Base-by-base conservation (phyloP, 2,329 filamentous ascomycete genomes). In the Diaporthe sp. region DNA sequence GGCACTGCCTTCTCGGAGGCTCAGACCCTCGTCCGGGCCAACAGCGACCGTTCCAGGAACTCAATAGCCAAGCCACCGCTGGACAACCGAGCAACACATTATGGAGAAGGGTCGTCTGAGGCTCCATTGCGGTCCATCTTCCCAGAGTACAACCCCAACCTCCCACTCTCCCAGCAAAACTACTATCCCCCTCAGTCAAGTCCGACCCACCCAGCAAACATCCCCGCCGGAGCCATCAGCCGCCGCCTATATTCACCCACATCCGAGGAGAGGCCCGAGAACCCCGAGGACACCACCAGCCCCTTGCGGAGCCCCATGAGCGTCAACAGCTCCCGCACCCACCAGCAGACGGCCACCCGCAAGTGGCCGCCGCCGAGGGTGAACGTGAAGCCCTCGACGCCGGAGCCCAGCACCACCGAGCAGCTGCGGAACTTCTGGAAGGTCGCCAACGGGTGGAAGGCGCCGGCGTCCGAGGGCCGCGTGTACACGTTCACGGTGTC, bases 151-250 rank as follows among this genome's bases (percentile, higher is more conserved):
- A 92, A 96, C 79, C 92, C 91, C 4, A 89, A 88, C 1, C 81
- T 94, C 34, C 87, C 93, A 7, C 88, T 95, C 4, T 87, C 91
- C 73, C 90, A 91, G 74, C 94, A 96, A 80, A 84, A 90, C 62
- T 95, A 96, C 83, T 93, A 89, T 67, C 93, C 94, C 3, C 92
- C 90, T 0, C 91, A 93, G 81, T 84, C 88, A 73, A 91, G 89
- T 76, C 92, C 93, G 17, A 89, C 88, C 70, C 91, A 89, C 75
- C 92, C 93, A 19, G 89, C 89, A 1, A 88, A 90, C 44, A 90
- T 95, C 67, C 92, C 92, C 7, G 87, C 88, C 49, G 88, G 89
- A 22, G 89, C 92, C 75, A 92, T 94, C 80, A 94, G 91, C 82
- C 87, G 92, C 72, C 89, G 90, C 46, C 89, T 91, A 34, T 93